Base-by-base conservation (phyloP, 2,329 filamentous ascomycete genomes). In the Venturia pyrina region DNA sequence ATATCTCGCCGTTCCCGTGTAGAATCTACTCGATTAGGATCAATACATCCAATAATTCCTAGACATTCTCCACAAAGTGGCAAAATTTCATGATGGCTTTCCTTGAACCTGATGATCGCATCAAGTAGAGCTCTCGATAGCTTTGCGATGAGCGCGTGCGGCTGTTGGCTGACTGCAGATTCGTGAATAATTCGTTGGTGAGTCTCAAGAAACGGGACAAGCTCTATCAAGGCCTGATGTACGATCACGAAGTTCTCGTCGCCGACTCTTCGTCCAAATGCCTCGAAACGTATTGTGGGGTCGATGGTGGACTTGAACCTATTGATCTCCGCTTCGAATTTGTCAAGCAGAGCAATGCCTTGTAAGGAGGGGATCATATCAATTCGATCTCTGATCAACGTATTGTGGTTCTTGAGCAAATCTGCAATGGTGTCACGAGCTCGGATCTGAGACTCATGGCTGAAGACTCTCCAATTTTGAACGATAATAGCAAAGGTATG, bases 191-290 rank as follows among this genome's bases (percentile, higher is more conserved):
- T 88, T 32, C 84, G 84, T 73, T 96, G 92, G 68, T 96, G 85
- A 3, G 79, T 75, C 67, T 86, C 82, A 7, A 99, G 82, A 71
- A 89, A 96, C 1, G 82, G 81, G 6, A 87, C 82, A 7, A 99
- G 82, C 73, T 99, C 95, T 28, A 80, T 80, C 59, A 99, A 77
- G 24, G 92, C 89, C 75, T 93, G 90, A 65, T 89, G 82, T 24
- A 96, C 90, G 60, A 99, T 93, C 1, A 89, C 88, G 0, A 88
- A 84, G 73, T 93, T 96, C 70, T 99, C 95, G 71, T 95, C 91
- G 50, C 83, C 80, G 65, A 96, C 84, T 68, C 95, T 85, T 69
- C 85, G 81, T 28, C 87, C 83, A 69, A 96, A 95, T 3, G 91
- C 82, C 48, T 84, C 81, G 66, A 93, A 86, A 13, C 85, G 82